These are phyloP conservation scores for Chytriomyces sp. DNA, from an alignment of 192 early-diverging fungal genomes.

Conservation along the genomic window DNA sequence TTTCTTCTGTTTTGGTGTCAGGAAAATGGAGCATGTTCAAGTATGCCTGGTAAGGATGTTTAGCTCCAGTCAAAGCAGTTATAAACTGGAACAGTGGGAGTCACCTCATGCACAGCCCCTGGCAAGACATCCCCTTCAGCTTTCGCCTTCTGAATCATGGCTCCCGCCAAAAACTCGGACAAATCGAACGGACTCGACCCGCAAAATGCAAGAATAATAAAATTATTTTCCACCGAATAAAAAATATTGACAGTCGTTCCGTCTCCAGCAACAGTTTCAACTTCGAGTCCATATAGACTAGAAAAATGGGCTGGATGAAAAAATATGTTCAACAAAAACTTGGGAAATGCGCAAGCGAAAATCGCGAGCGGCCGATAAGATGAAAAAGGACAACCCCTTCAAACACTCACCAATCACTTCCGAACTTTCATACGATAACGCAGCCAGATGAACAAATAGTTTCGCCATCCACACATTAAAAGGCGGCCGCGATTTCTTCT, in stretches of 20 bases:
- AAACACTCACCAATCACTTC: constrained; percentile 33
- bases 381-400: background rate
- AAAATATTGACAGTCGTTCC: constrained; percentile 14
- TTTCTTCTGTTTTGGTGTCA: background rate
- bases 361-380: too few species aligned
- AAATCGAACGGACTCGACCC: constrained; percentile 30
- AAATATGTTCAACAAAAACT: background rate
- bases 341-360: too few species aligned
- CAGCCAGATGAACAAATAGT: constrained; percentile 29
- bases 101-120: constrained; percentile 34
- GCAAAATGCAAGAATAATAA: constrained; percentile 24
- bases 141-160: constrained; percentile 12
- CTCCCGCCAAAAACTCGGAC: constrained; percentile 27
- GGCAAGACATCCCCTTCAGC: constrained; percentile 15
- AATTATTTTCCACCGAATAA: constrained; percentile 19
- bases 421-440: constrained; percentile 21
- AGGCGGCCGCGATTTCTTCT: constrained; percentile 22
- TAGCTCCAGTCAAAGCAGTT: background rate
- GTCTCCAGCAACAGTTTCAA: constrained; percentile 12
- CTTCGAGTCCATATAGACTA: constrained; percentile 7
- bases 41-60: constrained; percentile 15
- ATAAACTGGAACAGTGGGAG: background rate
- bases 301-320: constrained; percentile 13
- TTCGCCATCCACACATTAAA: constrained; percentile 26
- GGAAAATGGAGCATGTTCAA: constrained; percentile 21